Base-by-base conservation (phyloP, 495 filamentous ascomycete species). In the Aspergillus coremiiformis region DNA sequence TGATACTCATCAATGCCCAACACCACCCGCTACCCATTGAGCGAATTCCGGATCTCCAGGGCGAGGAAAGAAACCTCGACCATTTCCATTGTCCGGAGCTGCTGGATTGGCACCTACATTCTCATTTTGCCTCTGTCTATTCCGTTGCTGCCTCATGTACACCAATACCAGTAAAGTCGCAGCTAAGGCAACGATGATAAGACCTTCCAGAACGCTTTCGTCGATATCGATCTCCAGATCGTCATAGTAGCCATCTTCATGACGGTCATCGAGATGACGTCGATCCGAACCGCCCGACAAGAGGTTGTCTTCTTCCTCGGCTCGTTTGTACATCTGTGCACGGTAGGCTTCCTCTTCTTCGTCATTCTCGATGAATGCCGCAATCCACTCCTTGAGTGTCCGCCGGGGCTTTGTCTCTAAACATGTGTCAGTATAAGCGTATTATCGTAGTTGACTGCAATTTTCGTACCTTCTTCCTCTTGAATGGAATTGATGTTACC, bases 401-500 rank as follows among this genome's bases (percentile, higher is more conserved):
- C 86, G 85, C 32, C 84, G 76, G 49, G 87, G 86, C 61, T 76
- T 84, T 1, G 74, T 69, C 50, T 79, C 85, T 86, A 43, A 12
- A 2, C 14, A 32, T 47, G 17, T 14, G 26, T 48, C 11, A 35
- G 15, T n/a, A 20, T 24, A n/a, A 20, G 8, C 3, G 24, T 5
- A n/a, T 20, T 14, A 30, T 19, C 11, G 17, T 20, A 41, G 37
- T 7, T 41, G 1, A 41, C 6, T 41, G 37, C n/a, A 10, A 2
- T 41, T 37, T 15, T 51, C 81, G 69, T 78, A 95, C 91, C 78
- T 63, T 87, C 84, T 32, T 95, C 91, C 39, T 93, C 85, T 48
- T 84, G 86, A 47, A 99, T 96, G 6, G 84, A 84, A 55, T 97
- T 95, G 57, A 97, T 79, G 39, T 85, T 79, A 15, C 93, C 93